phyloP scores from a whole-genome alignment of 2,329 filamentous ascomycete species.

The Apiospora pterosperma region DNA sequence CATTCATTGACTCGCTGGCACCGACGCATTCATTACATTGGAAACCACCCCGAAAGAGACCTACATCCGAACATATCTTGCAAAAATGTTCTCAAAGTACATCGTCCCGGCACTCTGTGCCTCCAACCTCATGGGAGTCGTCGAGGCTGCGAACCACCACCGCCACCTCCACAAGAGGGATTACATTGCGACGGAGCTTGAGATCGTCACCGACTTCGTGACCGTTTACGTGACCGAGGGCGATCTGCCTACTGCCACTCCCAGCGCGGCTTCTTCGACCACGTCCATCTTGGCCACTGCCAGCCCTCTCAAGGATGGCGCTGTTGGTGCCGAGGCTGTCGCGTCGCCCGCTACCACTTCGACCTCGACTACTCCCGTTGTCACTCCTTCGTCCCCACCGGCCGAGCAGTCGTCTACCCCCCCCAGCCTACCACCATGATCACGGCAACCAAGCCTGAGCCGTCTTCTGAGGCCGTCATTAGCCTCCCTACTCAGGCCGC shows the following conservation, averaged over 20 bases:
- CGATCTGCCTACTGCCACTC: conserved; percentile 11
- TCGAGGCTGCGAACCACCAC: conserved; percentile 20
- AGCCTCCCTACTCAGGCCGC: conserved; percentile 9
- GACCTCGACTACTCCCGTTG: conserved; percentile 9
- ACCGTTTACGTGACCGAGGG: conserved; percentile 24
- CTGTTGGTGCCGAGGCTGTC: neutral
- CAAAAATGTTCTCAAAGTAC: conserved; percentile 27
- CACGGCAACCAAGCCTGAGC: conserved; percentile 17
- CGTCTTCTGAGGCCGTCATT: conserved; percentile 6
- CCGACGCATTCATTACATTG: conserved; percentile 7
- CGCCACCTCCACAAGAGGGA: conserved; percentile 26
- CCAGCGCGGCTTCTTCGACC: neutral
- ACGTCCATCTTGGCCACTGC: neutral
- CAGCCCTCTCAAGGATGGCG: neutral
- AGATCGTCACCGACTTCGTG: conserved; percentile 24
- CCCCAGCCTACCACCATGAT: conserved; percentile 21
- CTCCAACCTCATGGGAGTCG: conserved; percentile 23
- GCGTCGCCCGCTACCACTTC: conserved; percentile 8
- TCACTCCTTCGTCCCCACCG: conserved; percentile 10
- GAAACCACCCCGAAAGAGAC: conserved; percentile 6
- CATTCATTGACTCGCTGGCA: conserved; percentile 9
- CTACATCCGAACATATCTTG: conserved; percentile 18
- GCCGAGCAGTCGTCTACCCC: conserved; percentile 2
- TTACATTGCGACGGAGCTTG: conserved; percentile 25
- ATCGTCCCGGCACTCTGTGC: conserved; percentile 27